These are phyloP conservation scores for Trichophyton verrucosum DNA, from an alignment of 2,329 filamentous ascomycete species.

Conservation along the genomic window DNA sequence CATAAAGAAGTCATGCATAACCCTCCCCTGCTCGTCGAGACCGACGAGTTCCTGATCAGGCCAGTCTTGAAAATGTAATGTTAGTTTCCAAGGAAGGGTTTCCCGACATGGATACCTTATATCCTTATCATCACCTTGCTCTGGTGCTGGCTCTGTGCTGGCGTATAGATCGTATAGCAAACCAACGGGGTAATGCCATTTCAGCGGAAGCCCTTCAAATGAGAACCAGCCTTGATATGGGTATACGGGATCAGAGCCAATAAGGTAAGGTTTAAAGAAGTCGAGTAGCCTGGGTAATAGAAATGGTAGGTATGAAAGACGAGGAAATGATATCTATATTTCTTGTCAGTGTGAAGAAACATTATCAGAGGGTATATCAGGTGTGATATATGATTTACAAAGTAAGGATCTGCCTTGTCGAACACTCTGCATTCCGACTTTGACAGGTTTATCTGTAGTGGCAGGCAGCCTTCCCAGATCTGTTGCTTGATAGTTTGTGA, in stretches of 20 bases:
- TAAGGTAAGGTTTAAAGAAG: conserved; percentile 49
- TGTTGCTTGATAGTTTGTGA: conserved; percentile 30
- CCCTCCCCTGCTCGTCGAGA: conserved; percentile 43
- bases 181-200: conserved; percentile 60
- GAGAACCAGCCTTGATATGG: conserved; percentile 50
- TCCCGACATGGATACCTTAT: background rate
- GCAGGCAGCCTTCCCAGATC: conserved; percentile 49
- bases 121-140: conserved; percentile 10
- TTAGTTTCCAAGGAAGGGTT: conserved; percentile 49
- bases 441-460: conserved; percentile 47
- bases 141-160: conserved; percentile 35
- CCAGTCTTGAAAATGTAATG: conserved; percentile 48
- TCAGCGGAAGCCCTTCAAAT: conserved; percentile 55
- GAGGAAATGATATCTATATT: conserved; percentile 46
- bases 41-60: conserved; percentile 47
- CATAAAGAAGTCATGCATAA: conserved; percentile 53
- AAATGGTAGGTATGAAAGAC: conserved; percentile 57
- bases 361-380: background rate
- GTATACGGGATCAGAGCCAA: conserved; percentile 40
- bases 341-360: conserved; percentile 1
- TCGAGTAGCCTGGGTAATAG: conserved; percentile 49
- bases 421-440: conserved; percentile 49
- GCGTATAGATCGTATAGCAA: conserved; percentile 58
- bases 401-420: conserved; percentile 48
- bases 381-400: conserved; percentile 30